Percentiles rank a stretch among this genome's conserved stretches.
Conservation (phyloP, 1,284 basidiomycete species). For the Spongiforma sp. region DNA sequence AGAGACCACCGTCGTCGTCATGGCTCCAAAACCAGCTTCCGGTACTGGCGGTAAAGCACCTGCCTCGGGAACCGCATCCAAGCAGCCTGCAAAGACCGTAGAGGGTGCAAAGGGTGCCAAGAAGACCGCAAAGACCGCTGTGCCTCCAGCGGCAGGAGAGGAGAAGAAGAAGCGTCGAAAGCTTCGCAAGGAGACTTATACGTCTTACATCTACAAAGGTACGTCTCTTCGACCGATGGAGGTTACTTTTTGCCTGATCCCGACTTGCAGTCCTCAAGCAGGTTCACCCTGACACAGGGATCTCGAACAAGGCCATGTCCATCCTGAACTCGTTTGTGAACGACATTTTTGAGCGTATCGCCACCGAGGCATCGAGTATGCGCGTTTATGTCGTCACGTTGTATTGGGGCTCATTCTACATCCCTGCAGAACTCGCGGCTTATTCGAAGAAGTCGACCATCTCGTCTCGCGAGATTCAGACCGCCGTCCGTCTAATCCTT, state of each 20-base stretch:
- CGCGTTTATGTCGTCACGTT: neutral
- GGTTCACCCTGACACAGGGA: constrained; percentile 84
- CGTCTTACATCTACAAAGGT: constrained; percentile 96
- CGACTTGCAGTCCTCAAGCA: constrained; percentile 59
- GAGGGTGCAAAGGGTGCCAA: constrained; percentile 81
- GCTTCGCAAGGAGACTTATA: constrained; percentile 89
- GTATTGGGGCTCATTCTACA: constrained; percentile 6
- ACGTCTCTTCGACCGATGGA: neutral
- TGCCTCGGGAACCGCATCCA: constrained; percentile 73
- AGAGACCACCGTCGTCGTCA: constrained; percentile 29
- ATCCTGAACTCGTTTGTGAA: constrained; percentile 80
- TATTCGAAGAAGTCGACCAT: constrained; percentile 87
- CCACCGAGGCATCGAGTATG: constrained; percentile 70
- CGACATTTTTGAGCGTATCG: constrained; percentile 81
- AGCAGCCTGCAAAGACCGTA: constrained; percentile 77
- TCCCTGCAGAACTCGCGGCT: constrained; percentile 62
- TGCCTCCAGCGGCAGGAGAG: constrained; percentile 63
- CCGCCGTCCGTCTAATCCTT: constrained; percentile 80
- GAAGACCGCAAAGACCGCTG: constrained; percentile 78
- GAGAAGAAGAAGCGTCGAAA: constrained; percentile 89
- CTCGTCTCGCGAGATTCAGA: constrained; percentile 75
- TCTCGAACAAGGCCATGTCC: constrained; percentile 83
- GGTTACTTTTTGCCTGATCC: neutral
- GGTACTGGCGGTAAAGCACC: constrained; percentile 81
- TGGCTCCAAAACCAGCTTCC: constrained; percentile 83